Evolutionary conservation across 768 basidiomycete species (phyloP), one percentile per base, ranked within the genome.

Genomic region (Boletus sensibilis): DNA sequence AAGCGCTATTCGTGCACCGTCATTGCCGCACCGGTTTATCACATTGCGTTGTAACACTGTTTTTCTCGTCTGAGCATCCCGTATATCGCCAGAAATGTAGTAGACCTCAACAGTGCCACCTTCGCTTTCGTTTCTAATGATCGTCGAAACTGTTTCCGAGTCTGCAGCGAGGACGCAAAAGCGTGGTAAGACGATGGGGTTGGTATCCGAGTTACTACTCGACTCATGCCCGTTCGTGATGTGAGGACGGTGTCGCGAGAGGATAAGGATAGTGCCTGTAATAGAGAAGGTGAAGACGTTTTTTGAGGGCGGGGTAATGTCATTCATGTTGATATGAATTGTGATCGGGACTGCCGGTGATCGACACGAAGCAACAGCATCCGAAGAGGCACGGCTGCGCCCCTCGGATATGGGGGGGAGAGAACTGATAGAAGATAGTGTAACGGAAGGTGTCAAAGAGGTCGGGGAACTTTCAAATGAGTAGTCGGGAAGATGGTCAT

Each of bases 241-340:
- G 55, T 39, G 57, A 33, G 64, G 58, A n/a, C 56, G 59, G 6
- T 72, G 59, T 48, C 77, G 78, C 43, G 86, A 75, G 6, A 78
- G 78, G 33, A 92, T 71, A 4, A 91, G 74, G 42, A 92, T 75
- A 8, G 79, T 84, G 7, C 90, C 89, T 12, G 79, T 77, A 44
- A 92, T 80, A 12, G 75, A 79, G 69, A 92, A 89, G 6, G 79
- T 79, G 63, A 92, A 86, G 16, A 75, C 62, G 56, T 84, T 85
- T 70, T 85, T 87, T 29, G 78, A 73, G 10, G 88, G 82, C 3
- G 84, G 81, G 25, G 83, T 76, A 8, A 92, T 75, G 40, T 92
- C 88, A 61, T 89, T 88, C 78, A 92, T 89, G 65, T 92, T 90
- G 56, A 93, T 61, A 66, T 91, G 89, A 10, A 92, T 71, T 0